phyloP scores from a whole-genome alignment of 495 filamentous ascomycete species.

The Rhypophila decipiens region DNA sequence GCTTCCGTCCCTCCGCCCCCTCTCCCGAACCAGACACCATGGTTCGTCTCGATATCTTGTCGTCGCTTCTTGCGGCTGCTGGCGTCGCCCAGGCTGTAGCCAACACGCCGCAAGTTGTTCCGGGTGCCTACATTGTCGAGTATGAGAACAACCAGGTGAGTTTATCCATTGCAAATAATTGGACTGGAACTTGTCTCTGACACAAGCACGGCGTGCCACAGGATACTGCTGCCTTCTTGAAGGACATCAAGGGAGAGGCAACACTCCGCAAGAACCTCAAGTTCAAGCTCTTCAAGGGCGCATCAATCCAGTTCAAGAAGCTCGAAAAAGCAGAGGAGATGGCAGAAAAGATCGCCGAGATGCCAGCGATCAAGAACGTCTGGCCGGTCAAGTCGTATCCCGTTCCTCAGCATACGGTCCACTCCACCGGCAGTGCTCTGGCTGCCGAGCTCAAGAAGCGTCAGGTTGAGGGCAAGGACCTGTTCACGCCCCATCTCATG shows the following conservation, averaged over 20 bases:
- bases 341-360: constrained; percentile 29
- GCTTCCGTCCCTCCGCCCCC: neutral
- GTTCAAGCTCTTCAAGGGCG: constrained; percentile 44
- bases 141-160: constrained; percentile 40
- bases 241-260: constrained; percentile 30
- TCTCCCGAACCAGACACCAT: constrained; percentile 6
- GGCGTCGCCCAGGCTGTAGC: constrained; percentile 20
- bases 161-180: neutral
- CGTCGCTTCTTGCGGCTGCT: constrained; percentile 29
- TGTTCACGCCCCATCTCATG: constrained; percentile 39
- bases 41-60: constrained; percentile 17
- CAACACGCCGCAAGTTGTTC: constrained; percentile 20
- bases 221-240: constrained; percentile 35
- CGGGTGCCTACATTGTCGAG: constrained; percentile 44
- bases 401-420: constrained; percentile 37
- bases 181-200: constrained; percentile 6
- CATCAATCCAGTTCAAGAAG: constrained; percentile 42
- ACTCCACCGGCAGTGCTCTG: constrained; percentile 32
- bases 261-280: constrained; percentile 37
- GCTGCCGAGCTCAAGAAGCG: constrained; percentile 24
- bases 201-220: constrained; percentile 4
- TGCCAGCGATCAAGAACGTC: constrained; percentile 38
- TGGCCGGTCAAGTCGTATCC: constrained; percentile 39
- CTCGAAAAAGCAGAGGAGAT: constrained; percentile 32
- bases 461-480: constrained; percentile 28